Percentiles rank a stretch among this genome's conserved stretches.
Conservation (phyloP, 2,329 filamentous ascomycete genomes). For the Fusarium chuoi region DNA sequence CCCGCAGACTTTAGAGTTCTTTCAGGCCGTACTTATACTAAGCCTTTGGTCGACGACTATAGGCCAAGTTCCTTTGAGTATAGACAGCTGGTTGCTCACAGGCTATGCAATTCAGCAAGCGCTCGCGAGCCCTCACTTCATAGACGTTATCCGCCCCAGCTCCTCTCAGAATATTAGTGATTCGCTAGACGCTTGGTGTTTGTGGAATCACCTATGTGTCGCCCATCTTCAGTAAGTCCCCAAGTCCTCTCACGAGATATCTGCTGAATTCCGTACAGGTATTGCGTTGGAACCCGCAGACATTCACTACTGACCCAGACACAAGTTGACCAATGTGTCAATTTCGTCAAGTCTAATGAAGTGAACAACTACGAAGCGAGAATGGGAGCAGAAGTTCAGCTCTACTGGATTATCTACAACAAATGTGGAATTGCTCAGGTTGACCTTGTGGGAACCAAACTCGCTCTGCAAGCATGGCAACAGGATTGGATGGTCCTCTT, state of each 20-base stretch:
- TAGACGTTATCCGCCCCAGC: background rate
- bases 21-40: conserved; percentile 40
- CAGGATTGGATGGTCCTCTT: conserved; percentile 38
- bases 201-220: conserved; percentile 45
- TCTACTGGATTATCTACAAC: conserved; percentile 45
- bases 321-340: conserved; percentile 37
- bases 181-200: conserved; percentile 28
- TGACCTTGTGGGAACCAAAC: conserved; percentile 15
- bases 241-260: rapidly evolving
- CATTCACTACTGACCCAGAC: conserved; percentile 30
- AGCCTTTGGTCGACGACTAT: conserved; percentile 45
- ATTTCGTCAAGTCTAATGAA: conserved; percentile 11
- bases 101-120: conserved; percentile 43
- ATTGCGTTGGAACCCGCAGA: conserved; percentile 43
- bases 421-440: conserved; percentile 20
- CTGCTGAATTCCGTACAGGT: conserved; percentile 3
- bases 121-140: conserved; percentile 37
- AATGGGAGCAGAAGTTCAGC: conserved; percentile 44
- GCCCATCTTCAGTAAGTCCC: conserved; percentile 42
- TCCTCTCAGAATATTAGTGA: background rate
- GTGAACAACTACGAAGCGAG: conserved; percentile 40
- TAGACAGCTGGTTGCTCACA: conserved; percentile 44
- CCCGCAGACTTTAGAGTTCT: conserved; percentile 35
- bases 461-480: conserved; percentile 36
- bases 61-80: conserved; percentile 41